A percentile compares a stretch with the other conserved stretches of the same genome.
These are phyloP conservation scores for Trichoderma sp. DNA, from an alignment of 2,329 filamentous ascomycete species.

Conservation along the genomic window DNA sequence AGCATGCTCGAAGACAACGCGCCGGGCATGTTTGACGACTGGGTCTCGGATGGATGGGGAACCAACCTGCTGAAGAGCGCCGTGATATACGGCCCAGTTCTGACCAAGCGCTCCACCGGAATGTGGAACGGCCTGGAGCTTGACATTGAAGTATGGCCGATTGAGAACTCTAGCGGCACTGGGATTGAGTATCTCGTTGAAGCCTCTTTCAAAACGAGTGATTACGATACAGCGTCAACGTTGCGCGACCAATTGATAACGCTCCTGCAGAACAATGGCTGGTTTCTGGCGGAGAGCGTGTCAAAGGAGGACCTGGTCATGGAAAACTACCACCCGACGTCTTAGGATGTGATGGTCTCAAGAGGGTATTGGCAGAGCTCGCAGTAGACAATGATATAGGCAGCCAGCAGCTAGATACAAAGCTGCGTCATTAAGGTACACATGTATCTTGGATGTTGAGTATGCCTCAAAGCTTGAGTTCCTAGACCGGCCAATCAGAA, in stretches of 20 bases:
- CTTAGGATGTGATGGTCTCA: neutral
- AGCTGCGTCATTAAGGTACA: too few species aligned
- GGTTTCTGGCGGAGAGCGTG: slow-evolving; percentile 18
- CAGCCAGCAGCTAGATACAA: too few species aligned
- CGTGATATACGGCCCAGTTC: slow-evolving; percentile 9
- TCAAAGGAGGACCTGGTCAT: slow-evolving; percentile 18
- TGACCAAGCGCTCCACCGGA: slow-evolving; percentile 19
- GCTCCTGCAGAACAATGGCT: slow-evolving; percentile 3
- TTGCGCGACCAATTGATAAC: slow-evolving; percentile 7
- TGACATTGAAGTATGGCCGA: slow-evolving; percentile 22
- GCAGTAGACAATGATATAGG: too few species aligned
- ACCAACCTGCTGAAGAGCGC: slow-evolving; percentile 12
- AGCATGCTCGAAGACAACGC: slow-evolving; percentile 13
- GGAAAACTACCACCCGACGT: slow-evolving; percentile 19
- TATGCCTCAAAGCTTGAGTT: too few species aligned
- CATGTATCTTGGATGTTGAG: too few species aligned
- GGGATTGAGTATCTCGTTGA: slow-evolving; percentile 18
- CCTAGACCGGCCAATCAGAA: too few species aligned
- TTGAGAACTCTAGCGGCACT: slow-evolving; percentile 4
- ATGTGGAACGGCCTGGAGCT: slow-evolving; percentile 6
- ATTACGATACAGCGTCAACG: neutral
- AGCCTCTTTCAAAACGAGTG: slow-evolving; percentile 7
- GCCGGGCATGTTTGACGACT: slow-evolving; percentile 15
- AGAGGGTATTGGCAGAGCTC: too few species aligned
- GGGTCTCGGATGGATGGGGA: slow-evolving; percentile 9